A percentile compares a stretch with the other conserved stretches of the same genome.
Conservation (phyloP, 768 basidiomycete genomes). For the Lyophyllum semitale region DNA sequence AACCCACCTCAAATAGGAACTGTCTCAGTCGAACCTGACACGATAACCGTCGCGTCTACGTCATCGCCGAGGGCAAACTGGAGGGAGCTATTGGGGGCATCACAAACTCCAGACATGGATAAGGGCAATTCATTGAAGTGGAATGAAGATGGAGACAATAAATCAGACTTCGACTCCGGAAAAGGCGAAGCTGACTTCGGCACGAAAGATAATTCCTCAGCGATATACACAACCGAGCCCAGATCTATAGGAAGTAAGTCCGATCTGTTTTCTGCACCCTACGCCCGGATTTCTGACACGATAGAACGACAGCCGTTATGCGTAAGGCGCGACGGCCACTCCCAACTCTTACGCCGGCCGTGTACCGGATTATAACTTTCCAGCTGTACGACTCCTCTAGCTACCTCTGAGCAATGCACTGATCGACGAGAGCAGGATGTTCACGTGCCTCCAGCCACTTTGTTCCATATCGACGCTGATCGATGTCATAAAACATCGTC, state of each 20-base stretch:
- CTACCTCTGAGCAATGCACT: neutral
- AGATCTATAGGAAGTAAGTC: conserved; percentile 7
- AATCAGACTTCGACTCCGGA: conserved; percentile 12
- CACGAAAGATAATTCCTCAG: conserved; percentile 5
- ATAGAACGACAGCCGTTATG: conserved; percentile 1
- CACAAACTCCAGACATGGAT: conserved; percentile 2
- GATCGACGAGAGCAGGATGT: conserved; percentile 30
- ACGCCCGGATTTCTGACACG: neutral
- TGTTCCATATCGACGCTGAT: conserved; percentile 52
- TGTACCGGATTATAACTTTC: conserved; percentile 57
- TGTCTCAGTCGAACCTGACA: conserved; percentile 10
- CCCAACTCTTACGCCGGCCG: conserved; percentile 39
- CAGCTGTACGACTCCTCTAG: conserved; percentile 44
- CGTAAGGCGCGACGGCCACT: conserved; percentile 26
- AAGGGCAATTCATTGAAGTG: conserved; percentile 11
- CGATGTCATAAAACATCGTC: conserved; percentile 41
- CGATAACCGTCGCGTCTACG: conserved; percentile 5
- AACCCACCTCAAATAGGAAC: conserved; percentile 18
- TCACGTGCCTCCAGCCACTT: conserved; percentile 48
- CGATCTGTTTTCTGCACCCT: neutral
- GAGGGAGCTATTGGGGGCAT: conserved; percentile 8
- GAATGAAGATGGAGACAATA: conserved; percentile 17
- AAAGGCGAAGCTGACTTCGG: conserved; percentile 7
- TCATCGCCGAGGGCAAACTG: conserved; percentile 11
- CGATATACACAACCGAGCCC: neutral